Base-by-base conservation (phyloP, 75 land plant genomes). In the Isoetes taiwanensis region DNA sequence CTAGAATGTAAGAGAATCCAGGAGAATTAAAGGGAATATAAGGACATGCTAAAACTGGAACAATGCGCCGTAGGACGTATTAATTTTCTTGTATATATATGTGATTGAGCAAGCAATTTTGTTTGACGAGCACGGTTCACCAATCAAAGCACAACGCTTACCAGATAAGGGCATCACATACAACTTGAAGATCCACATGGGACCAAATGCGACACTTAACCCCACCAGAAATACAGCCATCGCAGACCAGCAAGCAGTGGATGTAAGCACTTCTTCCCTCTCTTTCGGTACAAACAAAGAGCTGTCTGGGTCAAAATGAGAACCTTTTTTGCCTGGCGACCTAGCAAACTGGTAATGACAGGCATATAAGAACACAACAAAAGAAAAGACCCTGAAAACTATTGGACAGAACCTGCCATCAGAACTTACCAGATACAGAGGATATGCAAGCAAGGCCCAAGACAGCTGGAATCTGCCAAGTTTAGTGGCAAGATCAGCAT, bases 101-200 rank as follows among this genome's bases (percentile, higher is more conserved):
- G n/a, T n/a, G n/a, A n/a, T n/a, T n/a, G n/a, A n/a, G n/a, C n/a
- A n/a, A n/a, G n/a, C n/a, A n/a, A n/a, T n/a, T n/a, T n/a, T n/a
- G n/a, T n/a, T n/a, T n/a, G n/a, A n/a, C n/a, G n/a, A n/a, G n/a
- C n/a, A n/a, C n/a, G n/a, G n/a, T n/a, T n/a, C n/a, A n/a, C n/a
- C n/a, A n/a, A n/a, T n/a, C n/a, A n/a, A n/a, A n/a, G n/a, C n/a
- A n/a, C n/a, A n/a, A n/a, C n/a, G n/a, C 72, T 23, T 62, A 90
- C 97, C 94, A 38, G 76, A 43, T 91, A 83, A 73, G 3, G 97
- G 97, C 41, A 91, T 72, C 12, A 74, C 67, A 65, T 91, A 91
- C 48, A 91, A 75, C 61, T 83, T 91, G 41, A 91, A 43, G 73
- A 91, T 61, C 60, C 41, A 63, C 39, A 72, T 10, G 12, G 85